Conservation (phyloP, 2,329 filamentous ascomycete genomes). For the Ceratocystis eucalypticola region DNA sequence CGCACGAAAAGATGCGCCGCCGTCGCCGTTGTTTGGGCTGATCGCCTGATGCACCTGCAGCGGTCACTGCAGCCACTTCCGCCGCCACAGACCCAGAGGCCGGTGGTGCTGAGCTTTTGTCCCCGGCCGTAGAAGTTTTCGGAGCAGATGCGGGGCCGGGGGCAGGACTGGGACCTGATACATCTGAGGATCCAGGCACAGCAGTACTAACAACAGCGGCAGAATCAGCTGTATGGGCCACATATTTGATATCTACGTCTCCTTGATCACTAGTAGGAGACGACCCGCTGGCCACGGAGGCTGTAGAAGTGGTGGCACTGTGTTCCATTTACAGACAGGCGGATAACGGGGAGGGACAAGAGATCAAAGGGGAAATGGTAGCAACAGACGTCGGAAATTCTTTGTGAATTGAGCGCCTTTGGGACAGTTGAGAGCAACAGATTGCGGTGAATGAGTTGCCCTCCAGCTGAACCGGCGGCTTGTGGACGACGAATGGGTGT, state of each 20-base stretch:
- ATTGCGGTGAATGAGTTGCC: background rate
- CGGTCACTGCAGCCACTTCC: constrained; percentile 12
- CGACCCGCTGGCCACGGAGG: constrained; percentile 9
- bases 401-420: too few relatives aligned
- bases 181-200: background rate
- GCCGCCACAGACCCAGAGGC: constrained; percentile 14
- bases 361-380: background rate
- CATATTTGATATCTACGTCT: background rate
- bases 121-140: background rate
- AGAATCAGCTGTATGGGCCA: background rate
- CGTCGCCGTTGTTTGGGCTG: constrained; percentile 16
- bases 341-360: background rate
- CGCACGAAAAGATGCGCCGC: constrained; percentile 17
- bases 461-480: background rate
- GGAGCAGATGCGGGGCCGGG: background rate
- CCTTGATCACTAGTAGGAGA: constrained; percentile 5
- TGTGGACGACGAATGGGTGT: background rate
- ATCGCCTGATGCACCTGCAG: background rate
- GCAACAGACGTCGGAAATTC: background rate
- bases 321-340: constrained; percentile 1
- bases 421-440: background rate
- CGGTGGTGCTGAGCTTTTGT: background rate
- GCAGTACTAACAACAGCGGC: background rate
- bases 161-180: background rate
- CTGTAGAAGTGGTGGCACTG: constrained; percentile 10